Percentiles rank a stretch among this genome's conserved stretches.
phyloP scores from a whole-genome alignment of 2,329 filamentous ascomycete species.

The Coniella vitis region DNA sequence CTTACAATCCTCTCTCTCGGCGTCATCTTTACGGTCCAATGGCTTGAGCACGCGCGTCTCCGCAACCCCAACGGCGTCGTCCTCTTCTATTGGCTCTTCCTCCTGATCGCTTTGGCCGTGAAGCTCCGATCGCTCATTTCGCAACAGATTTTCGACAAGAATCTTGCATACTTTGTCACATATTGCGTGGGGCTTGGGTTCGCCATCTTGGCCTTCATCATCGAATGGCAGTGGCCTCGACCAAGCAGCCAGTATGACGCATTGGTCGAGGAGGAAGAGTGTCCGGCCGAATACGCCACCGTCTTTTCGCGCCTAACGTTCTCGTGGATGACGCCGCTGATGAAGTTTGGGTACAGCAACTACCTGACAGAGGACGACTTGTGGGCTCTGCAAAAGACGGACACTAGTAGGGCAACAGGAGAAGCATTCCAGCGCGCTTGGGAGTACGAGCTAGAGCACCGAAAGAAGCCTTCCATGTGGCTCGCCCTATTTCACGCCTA shows the following conservation, averaged over 20 bases:
- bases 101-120: conserved; percentile 69
- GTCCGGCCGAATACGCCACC: conserved; percentile 82
- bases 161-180: conserved; percentile 68
- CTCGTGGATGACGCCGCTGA: conserved; percentile 97
- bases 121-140: conserved; percentile 83
- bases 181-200: conserved; percentile 69
- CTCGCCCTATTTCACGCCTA: conserved; percentile 77
- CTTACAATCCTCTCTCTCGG: conserved; percentile 64
- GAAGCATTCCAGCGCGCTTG: conserved; percentile 67
- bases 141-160: conserved; percentile 61
- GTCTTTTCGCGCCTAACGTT: conserved; percentile 93
- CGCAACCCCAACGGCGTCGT: conserved; percentile 82
- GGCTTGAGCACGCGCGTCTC: conserved; percentile 76
- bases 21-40: conserved; percentile 74
- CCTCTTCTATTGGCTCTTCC: conserved; percentile 86
- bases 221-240: conserved; percentile 88
- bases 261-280: conserved; percentile 50
- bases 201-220: conserved; percentile 60
- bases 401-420: conserved; percentile 71
- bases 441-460: conserved; percentile 63
- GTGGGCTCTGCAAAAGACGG: conserved; percentile 78
- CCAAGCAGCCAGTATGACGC: conserved; percentile 55
- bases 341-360: conserved; percentile 88
- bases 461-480: conserved; percentile 76
- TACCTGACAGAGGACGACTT: conserved; percentile 92